Percentiles rank a stretch among this genome's conserved stretches.
Conservation (phyloP, 371 early-diverging fungal genomes). For the Funneliformis caledonium region DNA sequence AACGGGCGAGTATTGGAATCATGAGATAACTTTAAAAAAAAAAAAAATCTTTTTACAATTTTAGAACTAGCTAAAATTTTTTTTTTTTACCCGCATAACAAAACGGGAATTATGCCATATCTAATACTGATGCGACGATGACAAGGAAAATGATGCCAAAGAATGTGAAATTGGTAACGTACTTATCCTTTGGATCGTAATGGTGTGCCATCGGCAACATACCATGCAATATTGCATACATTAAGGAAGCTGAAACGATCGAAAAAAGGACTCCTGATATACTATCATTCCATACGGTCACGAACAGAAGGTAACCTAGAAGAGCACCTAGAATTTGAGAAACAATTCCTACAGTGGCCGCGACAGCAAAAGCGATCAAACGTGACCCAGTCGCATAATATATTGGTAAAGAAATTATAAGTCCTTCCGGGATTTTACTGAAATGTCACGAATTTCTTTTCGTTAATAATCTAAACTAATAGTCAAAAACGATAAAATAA, state of each 20-base stretch:
- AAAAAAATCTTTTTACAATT: too few relatives aligned
- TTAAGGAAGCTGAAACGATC: conserved; percentile 33
- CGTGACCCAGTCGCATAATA: conserved; percentile 37
- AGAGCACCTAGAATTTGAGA: conserved; percentile 41
- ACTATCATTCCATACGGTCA: conserved; percentile 38
- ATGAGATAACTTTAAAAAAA: too few relatives aligned
- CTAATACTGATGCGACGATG: conserved; percentile 27
- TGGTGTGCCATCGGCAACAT: conserved; percentile 41
- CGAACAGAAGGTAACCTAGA: conserved; percentile 38
- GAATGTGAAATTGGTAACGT: conserved; percentile 32
- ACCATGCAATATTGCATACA: conserved; percentile 38
- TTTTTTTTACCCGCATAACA: too few relatives aligned
- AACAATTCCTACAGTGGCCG: conserved; percentile 22
- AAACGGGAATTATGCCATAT: conserved; percentile 22
- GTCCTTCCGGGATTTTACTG: conserved; percentile 44
- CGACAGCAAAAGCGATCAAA: conserved; percentile 34
- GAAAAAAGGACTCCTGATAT: conserved; percentile 38
- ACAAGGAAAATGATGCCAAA: conserved; percentile 32
- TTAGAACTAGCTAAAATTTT: too few relatives aligned
- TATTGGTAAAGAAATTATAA: conserved; percentile 42
- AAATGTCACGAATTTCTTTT: neutral
- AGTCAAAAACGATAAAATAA: neutral
- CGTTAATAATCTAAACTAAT: neutral
- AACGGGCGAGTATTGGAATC: too few relatives aligned
- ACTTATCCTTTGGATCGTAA: conserved; percentile 39